phyloP scores from a whole-genome alignment of 768 basidiomycete species.

The Boletus subcaerulescens region DNA sequence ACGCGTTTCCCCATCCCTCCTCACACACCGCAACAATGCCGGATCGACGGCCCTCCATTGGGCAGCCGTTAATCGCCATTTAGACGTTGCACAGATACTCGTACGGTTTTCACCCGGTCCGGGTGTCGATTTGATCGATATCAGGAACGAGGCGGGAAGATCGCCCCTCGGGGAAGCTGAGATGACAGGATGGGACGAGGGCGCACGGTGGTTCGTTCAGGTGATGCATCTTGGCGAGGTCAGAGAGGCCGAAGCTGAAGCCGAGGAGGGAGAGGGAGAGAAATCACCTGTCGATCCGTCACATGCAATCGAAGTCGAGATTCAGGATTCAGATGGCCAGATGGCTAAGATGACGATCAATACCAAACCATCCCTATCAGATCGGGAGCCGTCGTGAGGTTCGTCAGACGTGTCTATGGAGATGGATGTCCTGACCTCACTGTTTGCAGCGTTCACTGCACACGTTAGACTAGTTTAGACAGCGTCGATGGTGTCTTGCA shows the following conservation, averaged over 20 bases:
- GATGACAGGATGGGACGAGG: constrained; percentile 77
- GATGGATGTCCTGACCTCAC: background rate
- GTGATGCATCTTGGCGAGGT: constrained; percentile 71
- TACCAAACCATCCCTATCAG: background rate
- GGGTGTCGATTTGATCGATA: constrained; percentile 67
- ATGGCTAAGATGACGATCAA: constrained; percentile 60
- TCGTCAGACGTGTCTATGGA: background rate
- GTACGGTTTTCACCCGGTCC: constrained; percentile 56
- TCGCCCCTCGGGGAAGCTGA: constrained; percentile 84
- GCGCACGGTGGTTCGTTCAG: constrained; percentile 76
- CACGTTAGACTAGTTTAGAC: background rate
- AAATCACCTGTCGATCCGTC: constrained; percentile 29
- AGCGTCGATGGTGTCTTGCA: no score
- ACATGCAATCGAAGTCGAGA: constrained; percentile 61
- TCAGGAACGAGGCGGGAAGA: constrained; percentile 68
- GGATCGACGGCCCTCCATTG: constrained; percentile 88
- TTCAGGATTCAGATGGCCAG: constrained; percentile 68
- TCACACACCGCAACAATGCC: constrained; percentile 63
- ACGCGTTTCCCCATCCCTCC: constrained; percentile 46
- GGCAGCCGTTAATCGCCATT: constrained; percentile 84
- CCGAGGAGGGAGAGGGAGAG: constrained; percentile 25
- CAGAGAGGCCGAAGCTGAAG: constrained; percentile 19
- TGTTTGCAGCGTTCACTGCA: no score
- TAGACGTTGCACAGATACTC: constrained; percentile 56
- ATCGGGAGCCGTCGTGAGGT: background rate